These are phyloP conservation scores for Hondaea fermentalgiana DNA, from an alignment of 108 stramenopile species.

Conservation along the genomic window DNA sequence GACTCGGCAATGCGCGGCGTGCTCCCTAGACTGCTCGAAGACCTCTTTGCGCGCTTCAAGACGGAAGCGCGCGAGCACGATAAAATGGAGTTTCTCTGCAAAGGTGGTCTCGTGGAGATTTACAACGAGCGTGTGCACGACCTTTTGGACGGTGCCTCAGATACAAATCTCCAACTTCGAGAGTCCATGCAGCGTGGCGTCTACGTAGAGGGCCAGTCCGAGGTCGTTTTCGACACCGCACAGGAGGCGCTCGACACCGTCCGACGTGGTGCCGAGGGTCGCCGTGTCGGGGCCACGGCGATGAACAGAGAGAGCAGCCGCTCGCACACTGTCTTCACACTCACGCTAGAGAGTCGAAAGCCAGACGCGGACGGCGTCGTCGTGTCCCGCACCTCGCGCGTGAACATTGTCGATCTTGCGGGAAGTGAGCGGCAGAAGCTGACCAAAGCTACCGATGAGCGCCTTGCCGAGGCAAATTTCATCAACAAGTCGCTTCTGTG, in stretches of 20 bases:
- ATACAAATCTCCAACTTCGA: background rate
- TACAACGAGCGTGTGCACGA: constrained; percentile 38
- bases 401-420: constrained; percentile 75
- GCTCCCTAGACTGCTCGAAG: constrained; percentile 2
- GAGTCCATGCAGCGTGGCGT: constrained; percentile 17
- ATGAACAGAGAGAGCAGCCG: constrained; percentile 70
- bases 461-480: constrained; percentile 58
- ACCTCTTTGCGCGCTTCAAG: background rate
- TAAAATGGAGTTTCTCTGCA: background rate
- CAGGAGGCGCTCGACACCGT: constrained; percentile 63
- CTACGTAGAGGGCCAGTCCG: constrained; percentile 39
- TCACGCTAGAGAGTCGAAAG: constrained; percentile 63
- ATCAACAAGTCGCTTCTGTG: constrained; percentile 60
- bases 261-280: constrained; percentile 61
- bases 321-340: constrained; percentile 70
- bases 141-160: constrained; percentile 22
- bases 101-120: constrained; percentile 28
- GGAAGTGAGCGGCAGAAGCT: constrained; percentile 64
- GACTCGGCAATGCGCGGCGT: background rate
- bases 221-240: constrained; percentile 62
- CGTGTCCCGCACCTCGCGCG: constrained; percentile 34
- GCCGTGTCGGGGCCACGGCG: constrained; percentile 61
- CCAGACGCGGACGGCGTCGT: constrained; percentile 20
- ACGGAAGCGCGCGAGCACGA: background rate
- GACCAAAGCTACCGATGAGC: constrained; percentile 48